Evolutionary conservation across 305 asterid species (phyloP).

Genomic region (Rubia tinctorum): DNA sequence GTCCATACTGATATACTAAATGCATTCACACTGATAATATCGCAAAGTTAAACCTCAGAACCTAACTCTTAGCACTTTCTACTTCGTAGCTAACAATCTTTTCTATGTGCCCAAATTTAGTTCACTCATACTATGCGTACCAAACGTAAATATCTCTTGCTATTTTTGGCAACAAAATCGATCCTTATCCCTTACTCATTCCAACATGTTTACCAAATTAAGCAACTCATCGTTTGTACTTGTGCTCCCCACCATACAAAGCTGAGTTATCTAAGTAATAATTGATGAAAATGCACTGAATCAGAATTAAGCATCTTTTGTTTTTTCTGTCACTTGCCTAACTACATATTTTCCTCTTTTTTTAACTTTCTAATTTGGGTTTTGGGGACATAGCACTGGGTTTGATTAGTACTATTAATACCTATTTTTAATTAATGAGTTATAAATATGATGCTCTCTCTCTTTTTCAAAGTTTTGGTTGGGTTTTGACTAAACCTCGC

Average conservation of each 20-base stretch:
- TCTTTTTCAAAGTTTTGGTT: conserved; percentile 2
- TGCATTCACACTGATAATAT: background rate
- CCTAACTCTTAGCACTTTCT: background rate
- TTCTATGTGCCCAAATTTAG: background rate
- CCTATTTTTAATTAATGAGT: background rate
- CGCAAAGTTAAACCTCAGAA: background rate
- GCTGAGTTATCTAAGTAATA: conserved; percentile 9
- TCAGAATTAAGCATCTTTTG: conserved; percentile 4
- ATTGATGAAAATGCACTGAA: conserved; percentile 35
- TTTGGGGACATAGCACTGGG: conserved; percentile 7
- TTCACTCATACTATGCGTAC: background rate
- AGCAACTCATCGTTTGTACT: conserved; percentile 17
- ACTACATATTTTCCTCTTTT: conserved; percentile 9
- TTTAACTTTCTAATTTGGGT: background rate
- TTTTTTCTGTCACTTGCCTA: conserved; percentile 25
- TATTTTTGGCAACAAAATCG: conserved; percentile 23
- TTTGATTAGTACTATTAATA: background rate
- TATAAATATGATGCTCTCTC: background rate
- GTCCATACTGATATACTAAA: background rate
- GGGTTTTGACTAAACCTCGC: background rate
- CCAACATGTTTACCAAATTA: conserved; percentile 20
- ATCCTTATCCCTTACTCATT: conserved; percentile 19
- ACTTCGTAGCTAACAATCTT: background rate
- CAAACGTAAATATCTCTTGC: conserved; percentile 16
- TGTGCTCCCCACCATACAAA: conserved; percentile 3